Conservation (phyloP, 2,329 filamentous ascomycete species). For the Colletotrichum sp. region DNA sequence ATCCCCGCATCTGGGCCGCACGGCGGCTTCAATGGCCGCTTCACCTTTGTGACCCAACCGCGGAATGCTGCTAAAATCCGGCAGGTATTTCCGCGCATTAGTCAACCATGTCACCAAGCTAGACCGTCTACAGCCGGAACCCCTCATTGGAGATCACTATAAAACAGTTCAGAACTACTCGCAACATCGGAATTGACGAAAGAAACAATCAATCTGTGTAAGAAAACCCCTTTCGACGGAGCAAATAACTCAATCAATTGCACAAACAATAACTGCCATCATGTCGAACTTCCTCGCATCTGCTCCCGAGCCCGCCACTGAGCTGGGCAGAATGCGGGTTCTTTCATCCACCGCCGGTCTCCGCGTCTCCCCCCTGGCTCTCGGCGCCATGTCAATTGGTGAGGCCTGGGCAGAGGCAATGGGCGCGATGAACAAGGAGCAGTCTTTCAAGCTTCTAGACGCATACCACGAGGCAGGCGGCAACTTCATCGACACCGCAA, state of each 20-base stretch:
- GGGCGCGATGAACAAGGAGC: constrained; percentile 59
- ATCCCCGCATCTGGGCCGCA: neutral
- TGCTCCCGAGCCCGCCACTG: constrained; percentile 45
- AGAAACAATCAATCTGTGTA: neutral
- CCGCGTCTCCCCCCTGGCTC: constrained; percentile 54
- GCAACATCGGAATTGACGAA: no score
- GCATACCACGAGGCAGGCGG: constrained; percentile 62
- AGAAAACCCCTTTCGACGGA: neutral
- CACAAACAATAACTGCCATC: neutral
- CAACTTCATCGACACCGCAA: constrained; percentile 72
- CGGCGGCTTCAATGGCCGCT: neutral
- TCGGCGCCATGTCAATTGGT: constrained; percentile 60
- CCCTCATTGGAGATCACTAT: neutral
- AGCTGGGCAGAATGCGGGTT: constrained; percentile 56
- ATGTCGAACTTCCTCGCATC: constrained; percentile 13
- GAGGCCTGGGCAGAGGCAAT: constrained; percentile 47
- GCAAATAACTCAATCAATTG: neutral
- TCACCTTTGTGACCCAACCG: neutral
- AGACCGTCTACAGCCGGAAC: neutral
- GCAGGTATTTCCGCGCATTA: neutral
- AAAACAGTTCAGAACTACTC: neutral
- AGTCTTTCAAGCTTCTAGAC: constrained; percentile 61
- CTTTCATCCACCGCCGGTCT: constrained; percentile 54
- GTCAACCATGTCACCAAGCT: neutral
- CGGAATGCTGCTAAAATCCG: neutral